phyloP scores from a whole-genome alignment of 1,284 basidiomycete species.

The Fomitopsis pinicola region DNA sequence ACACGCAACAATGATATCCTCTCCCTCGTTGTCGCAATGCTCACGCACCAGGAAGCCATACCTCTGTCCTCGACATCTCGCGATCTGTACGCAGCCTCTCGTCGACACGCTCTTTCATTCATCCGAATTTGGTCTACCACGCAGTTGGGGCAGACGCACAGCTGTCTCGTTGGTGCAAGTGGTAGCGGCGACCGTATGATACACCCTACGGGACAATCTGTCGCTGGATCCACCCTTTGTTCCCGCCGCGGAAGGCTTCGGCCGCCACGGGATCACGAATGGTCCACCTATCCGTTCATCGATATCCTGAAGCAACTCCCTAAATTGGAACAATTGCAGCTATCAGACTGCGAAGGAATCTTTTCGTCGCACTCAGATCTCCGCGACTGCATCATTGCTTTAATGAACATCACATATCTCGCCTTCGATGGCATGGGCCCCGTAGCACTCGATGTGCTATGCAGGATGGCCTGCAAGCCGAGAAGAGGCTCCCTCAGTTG shows the following conservation, averaged over 20 bases:
- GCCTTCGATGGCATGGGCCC: neutral
- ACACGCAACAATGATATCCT: neutral
- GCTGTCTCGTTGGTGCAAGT: neutral
- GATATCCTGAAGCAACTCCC: neutral
- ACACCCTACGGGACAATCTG: neutral
- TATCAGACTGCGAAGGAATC: neutral
- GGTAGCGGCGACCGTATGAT: neutral
- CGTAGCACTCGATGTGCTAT: neutral
- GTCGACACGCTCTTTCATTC: neutral
- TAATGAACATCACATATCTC: neutral
- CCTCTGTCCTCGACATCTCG: neutral
- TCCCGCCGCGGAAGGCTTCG: no score
- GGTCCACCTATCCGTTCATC: neutral
- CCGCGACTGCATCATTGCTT: neutral
- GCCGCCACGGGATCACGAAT: no score
- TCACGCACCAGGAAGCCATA: neutral
- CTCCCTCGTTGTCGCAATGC: neutral
- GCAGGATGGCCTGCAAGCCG: neutral
- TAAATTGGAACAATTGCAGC: neutral
- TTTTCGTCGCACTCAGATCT: neutral
- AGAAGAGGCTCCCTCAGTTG: neutral
- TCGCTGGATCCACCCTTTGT: neutral
- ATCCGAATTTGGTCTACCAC: neutral
- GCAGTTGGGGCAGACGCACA: neutral
- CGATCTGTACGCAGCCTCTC: neutral